A percentile compares a stretch with the other conserved stretches of the same genome.
Conservation (phyloP, 148 eudicot species). For the Heliamphora exappendiculata region DNA sequence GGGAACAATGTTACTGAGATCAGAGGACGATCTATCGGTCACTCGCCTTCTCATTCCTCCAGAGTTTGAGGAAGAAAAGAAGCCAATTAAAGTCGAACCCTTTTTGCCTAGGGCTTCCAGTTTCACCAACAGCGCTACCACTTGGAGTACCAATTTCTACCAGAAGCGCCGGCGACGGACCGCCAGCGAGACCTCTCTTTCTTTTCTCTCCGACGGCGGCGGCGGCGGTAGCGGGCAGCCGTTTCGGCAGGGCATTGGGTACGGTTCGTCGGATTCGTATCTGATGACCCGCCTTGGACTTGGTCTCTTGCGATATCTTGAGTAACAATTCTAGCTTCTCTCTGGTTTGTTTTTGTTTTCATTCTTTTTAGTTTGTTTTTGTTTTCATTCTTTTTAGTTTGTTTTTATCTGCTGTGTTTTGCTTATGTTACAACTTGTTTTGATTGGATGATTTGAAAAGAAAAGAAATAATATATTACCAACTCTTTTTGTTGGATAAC, state of each 20-base stretch:
- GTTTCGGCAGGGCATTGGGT: background rate
- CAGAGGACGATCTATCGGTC: slow-evolving; percentile 1
- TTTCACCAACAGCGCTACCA: background rate
- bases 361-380: background rate
- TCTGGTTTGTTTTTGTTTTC: background rate
- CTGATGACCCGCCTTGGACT: slow-evolving; percentile 10
- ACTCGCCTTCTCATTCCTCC: background rate
- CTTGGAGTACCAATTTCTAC: background rate
- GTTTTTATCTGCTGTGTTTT: background rate
- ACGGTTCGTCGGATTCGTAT: slow-evolving; percentile 1
- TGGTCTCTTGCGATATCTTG: slow-evolving; percentile 13
- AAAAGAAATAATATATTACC: no score
- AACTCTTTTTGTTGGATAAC: no score
- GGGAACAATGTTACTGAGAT: background rate
- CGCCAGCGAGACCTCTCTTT: background rate
- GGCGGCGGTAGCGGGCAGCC: background rate
- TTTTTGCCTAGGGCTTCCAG: slow-evolving; percentile 1
- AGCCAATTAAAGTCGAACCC: background rate
- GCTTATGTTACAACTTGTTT: background rate
- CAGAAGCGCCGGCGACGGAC: slow-evolving; percentile 14
- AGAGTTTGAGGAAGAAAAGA: background rate
- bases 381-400: background rate
- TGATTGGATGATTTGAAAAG: background rate
- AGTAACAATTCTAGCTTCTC: background rate
- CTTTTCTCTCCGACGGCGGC: background rate